Base-by-base conservation (phyloP, 257 asterid species). In the Fraxinus anomala region DNA sequence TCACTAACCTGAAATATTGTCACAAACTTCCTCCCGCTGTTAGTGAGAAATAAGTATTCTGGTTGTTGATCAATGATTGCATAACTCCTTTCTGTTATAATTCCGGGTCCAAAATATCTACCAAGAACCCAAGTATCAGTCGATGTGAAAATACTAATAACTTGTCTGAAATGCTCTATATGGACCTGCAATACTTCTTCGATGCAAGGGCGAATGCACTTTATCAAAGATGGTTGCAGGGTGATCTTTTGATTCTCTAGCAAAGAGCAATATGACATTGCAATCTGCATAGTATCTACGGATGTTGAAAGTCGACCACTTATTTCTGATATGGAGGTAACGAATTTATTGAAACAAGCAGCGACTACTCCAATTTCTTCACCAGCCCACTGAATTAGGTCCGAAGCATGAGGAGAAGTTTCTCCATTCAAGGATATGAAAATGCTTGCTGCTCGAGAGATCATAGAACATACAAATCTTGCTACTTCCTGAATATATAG, bases 11-110 rank as follows among this genome's bases (percentile, higher is more conserved):
- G 97, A 74, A 87, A 82, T n/a, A 93, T 72, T 14, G 91, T 91
- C 30, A 90, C 74, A 70, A 93, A 87, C 74, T 93, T 93, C 73
- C 93, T 82, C 74, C 96, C 97, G 73, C 97, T 93, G 85, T 80
- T 84, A 9, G 96, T 79, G 44, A 93, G 96, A 75, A 86, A 83
- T 76, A 89, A 84, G 73, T 86, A 89, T 16, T 90, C 93, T 0
- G 87, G 89, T 36, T 79, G 85, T 68, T 84, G 87, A 73, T 86
- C 83, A 28, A 73, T 24, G 23, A 47, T 74, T 23, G 73, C 72
- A 44, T n/a, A 36, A 66, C 69, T 84, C 74, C 78, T 83, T 63
- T 84, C 89, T 11, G 69, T 80, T 84, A 91, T 73, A 74, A 91
- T 86, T 73, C 97, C 91, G 5, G 94, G 78, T 70, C 79, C 89